These are phyloP conservation scores for Tetradesmus lagerheimii DNA, from an alignment of 139 green algal genomes.

Conservation along the genomic window DNA sequence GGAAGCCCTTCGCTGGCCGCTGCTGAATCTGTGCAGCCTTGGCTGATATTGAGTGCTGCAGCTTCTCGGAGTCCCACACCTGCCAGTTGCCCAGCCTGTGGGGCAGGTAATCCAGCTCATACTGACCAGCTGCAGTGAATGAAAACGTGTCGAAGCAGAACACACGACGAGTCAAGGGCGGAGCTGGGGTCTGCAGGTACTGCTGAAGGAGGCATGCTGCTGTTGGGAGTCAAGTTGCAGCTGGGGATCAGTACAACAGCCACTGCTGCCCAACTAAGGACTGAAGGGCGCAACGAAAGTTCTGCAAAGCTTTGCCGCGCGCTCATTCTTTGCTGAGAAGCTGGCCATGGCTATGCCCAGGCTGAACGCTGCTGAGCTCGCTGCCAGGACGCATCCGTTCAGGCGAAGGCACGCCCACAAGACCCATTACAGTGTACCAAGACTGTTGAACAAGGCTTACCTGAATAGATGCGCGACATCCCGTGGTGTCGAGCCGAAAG, in stretches of 20 bases:
- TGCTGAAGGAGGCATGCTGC: background rate
- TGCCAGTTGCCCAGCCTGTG: constrained; percentile 56
- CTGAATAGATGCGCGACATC: background rate
- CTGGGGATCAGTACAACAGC: background rate
- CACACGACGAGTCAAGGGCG: background rate
- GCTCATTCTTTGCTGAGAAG: background rate
- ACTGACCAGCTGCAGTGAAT: constrained; percentile 48
- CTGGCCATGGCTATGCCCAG: background rate
- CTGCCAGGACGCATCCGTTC: background rate
- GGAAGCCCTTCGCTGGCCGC: constrained; percentile 40
- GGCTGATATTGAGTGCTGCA: background rate
- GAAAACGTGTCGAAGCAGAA: background rate
- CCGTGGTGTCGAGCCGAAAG: background rate
- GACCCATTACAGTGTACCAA: background rate
- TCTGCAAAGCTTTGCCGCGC: background rate
- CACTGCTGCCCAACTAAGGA: background rate
- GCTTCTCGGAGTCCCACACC: constrained; percentile 38
- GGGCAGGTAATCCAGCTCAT: constrained; percentile 51
- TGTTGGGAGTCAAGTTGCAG: background rate
- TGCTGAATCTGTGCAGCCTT: constrained; percentile 15
- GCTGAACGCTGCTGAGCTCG: background rate
- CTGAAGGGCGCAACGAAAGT: background rate
- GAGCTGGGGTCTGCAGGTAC: background rate
- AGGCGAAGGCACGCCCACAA: background rate
- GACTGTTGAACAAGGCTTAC: background rate